These are phyloP conservation scores for Colletotrichum magnum DNA, from an alignment of 2,329 filamentous ascomycete species.

Conservation along the genomic window DNA sequence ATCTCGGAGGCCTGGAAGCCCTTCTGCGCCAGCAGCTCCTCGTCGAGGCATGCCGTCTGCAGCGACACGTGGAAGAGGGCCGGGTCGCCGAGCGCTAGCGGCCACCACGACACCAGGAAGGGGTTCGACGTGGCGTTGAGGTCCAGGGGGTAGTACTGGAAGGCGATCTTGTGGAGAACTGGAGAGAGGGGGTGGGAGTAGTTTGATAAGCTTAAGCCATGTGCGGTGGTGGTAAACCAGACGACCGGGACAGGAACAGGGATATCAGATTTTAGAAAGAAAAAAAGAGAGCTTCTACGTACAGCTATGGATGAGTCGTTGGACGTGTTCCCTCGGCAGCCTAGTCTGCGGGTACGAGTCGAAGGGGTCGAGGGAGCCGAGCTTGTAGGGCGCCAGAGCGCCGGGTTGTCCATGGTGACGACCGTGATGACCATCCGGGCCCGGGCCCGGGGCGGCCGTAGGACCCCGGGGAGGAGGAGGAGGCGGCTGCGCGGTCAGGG, in stretches of 20 bases:
- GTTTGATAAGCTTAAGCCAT: not conserved
- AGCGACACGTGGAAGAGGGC: constrained; percentile 72
- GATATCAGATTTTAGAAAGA: not conserved
- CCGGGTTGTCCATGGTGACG: constrained; percentile 9
- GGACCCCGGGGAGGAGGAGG: constrained; percentile 18
- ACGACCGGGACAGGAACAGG: not conserved
- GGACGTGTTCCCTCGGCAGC: constrained; percentile 64
- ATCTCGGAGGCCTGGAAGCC: constrained; percentile 68
- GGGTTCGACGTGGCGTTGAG: constrained; percentile 67
- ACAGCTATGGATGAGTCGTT: constrained; percentile 71
- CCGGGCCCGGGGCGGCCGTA: not conserved
- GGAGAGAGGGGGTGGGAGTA: constrained; percentile 41
- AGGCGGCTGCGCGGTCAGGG: constrained; percentile 51
- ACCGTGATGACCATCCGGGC: not conserved
- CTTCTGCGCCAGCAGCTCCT: constrained; percentile 65
- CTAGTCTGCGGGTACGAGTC: constrained; percentile 69
- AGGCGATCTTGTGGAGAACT: constrained; percentile 71
- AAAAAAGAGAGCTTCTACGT: constrained; percentile 44
- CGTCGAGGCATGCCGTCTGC: constrained; percentile 70
- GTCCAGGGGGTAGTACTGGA: constrained; percentile 72
- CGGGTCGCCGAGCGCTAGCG: constrained; percentile 67
- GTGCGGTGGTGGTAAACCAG: not conserved
- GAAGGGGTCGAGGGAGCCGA: constrained; percentile 65
- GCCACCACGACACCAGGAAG: constrained; percentile 73
- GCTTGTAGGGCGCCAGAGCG: constrained; percentile 46